Conservation (phyloP, 306 rosid genomes). For the Malus sylvestris region DNA sequence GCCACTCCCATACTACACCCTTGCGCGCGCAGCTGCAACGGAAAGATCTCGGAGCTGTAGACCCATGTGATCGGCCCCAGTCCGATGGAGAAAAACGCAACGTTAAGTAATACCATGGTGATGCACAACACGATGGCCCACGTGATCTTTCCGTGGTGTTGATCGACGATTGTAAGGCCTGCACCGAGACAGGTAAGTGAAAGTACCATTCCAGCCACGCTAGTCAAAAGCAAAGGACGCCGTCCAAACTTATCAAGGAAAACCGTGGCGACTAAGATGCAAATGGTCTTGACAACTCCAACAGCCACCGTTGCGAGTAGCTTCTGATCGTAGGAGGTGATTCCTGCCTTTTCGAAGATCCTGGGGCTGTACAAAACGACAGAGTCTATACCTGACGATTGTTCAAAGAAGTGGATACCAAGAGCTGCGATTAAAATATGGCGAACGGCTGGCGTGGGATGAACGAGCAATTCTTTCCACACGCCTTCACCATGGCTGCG, state of each 20-base stretch:
- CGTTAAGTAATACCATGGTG: conserved; percentile 30
- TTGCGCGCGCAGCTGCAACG: conserved; percentile 53
- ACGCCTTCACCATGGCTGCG: conserved; percentile 29
- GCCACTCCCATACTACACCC: conserved; percentile 50
- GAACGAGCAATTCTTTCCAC: conserved; percentile 53
- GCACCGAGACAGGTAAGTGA: conserved; percentile 35
- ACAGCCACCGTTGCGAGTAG: conserved; percentile 59
- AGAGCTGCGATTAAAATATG: conserved; percentile 48
- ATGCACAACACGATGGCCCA: conserved; percentile 63
- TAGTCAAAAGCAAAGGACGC: conserved; percentile 40
- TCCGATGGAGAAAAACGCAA: conserved; percentile 59
- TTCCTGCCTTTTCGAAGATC: conserved; percentile 53
- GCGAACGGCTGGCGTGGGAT: conserved; percentile 48
- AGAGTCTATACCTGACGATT: conserved; percentile 54
- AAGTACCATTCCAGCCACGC: conserved; percentile 46
- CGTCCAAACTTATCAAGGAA: conserved; percentile 49
- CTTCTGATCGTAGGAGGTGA: conserved; percentile 6
- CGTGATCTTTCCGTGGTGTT: not conserved
- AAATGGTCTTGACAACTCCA: conserved; percentile 35
- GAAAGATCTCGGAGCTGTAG: conserved; percentile 57
- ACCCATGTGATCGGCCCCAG: conserved; percentile 68
- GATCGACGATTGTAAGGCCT: conserved; percentile 38
- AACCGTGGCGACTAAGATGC: conserved; percentile 51
- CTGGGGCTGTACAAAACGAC: conserved; percentile 55
- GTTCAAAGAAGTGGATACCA: conserved; percentile 63